Evolutionary conservation across 768 basidiomycete species (phyloP).

Genomic region (Melanogaster broomeanus): DNA sequence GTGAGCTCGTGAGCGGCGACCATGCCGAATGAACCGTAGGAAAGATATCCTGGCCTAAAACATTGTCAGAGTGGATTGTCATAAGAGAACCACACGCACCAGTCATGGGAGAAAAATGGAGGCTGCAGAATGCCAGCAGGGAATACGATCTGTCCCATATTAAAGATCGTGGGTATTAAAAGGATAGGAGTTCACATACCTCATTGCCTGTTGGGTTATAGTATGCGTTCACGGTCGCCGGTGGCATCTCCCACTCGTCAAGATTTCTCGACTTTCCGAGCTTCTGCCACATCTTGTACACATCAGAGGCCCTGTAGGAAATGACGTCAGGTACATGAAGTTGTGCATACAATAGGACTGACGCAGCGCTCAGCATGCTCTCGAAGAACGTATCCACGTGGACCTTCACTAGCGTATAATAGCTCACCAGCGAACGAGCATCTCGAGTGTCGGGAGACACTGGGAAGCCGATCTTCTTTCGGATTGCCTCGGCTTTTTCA

Average conservation of each 20-base stretch:
- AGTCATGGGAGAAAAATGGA: conserved; percentile 84
- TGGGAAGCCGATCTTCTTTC: conserved; percentile 93
- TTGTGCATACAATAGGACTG: conserved; percentile 6
- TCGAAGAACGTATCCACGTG: conserved; percentile 76
- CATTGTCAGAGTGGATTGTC: conserved; percentile 7
- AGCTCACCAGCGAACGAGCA: conserved; percentile 66
- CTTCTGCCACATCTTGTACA: conserved; percentile 70
- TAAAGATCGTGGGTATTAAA: neutral
- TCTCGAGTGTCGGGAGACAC: conserved; percentile 78
- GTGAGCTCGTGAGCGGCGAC: conserved; percentile 93
- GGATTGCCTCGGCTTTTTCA: conserved; percentile 62
- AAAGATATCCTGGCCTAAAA: conserved; percentile 81
- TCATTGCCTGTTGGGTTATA: conserved; percentile 88
- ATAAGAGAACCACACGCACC: conserved; percentile 43
- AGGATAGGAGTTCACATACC: conserved; percentile 38
- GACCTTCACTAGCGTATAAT: conserved; percentile 73
- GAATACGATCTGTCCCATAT: conserved; percentile 75
- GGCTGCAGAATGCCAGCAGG: conserved; percentile 94
- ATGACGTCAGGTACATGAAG: conserved; percentile 8
- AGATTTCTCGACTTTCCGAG: conserved; percentile 71
- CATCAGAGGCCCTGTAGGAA: conserved; percentile 50
- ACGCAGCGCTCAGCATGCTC: conserved; percentile 73
- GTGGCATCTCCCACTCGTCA: conserved; percentile 86
- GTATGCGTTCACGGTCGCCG: conserved; percentile 86
- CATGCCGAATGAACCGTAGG: conserved; percentile 91